These are phyloP conservation scores for Hura crepitans DNA, from an alignment of 441 rosid genomes.

Conservation along the genomic window DNA sequence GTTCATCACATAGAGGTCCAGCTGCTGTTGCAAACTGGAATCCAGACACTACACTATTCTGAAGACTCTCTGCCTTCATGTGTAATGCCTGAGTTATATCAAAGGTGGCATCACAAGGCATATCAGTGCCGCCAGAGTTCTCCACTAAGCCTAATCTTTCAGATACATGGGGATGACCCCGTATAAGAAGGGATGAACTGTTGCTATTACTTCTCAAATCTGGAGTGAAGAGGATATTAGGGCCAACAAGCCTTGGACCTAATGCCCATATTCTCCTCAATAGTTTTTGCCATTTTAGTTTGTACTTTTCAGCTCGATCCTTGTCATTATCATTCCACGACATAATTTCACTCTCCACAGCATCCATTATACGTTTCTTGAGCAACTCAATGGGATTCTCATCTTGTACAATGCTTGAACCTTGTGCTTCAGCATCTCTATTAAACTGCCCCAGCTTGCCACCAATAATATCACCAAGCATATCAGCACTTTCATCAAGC, in stretches of 20 bases:
- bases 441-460: constrained; percentile 50
- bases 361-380: constrained; percentile 48
- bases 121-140: constrained; percentile 27
- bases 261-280: constrained; percentile 84
- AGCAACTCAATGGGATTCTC: constrained; percentile 56
- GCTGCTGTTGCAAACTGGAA: constrained; percentile 84
- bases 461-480: constrained; percentile 62
- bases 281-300: constrained; percentile 62
- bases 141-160: constrained; percentile 61
- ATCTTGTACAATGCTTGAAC: constrained; percentile 30
- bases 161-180: constrained; percentile 69
- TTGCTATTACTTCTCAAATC: constrained; percentile 38
- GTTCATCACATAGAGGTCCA: constrained; percentile 90
- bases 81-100: constrained; percentile 37
- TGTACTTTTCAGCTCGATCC: constrained; percentile 57
- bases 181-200: constrained; percentile 46
- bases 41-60: constrained; percentile 73
- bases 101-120: constrained; percentile 20
- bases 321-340: constrained; percentile 49
- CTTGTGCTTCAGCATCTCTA: constrained; percentile 44
- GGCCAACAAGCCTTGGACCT: constrained; percentile 90
- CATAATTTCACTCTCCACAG: constrained; percentile 49
- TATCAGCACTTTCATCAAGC: constrained; percentile 70
- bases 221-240: constrained; percentile 81
- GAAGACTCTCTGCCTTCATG: constrained; percentile 58